Evolutionary conservation across 2,329 filamentous ascomycete species (phyloP).

Genomic region (Fusarium sp.): DNA sequence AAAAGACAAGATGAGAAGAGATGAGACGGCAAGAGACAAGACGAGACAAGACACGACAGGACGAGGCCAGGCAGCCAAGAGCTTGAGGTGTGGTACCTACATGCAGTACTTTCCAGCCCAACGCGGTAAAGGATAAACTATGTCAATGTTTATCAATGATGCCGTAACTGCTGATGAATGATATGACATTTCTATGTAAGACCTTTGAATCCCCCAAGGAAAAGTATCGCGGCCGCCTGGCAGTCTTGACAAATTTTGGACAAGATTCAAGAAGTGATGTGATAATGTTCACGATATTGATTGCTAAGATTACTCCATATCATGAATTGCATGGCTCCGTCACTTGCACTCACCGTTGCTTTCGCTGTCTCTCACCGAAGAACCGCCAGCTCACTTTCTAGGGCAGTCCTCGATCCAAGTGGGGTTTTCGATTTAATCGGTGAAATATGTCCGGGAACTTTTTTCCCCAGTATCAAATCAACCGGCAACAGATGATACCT

Average conservation of each 20-base stretch:
- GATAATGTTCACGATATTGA: slow-evolving; percentile 20
- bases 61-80: neutral
- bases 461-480: slow-evolving; percentile 14
- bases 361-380: slow-evolving; percentile 13
- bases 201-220: slow-evolving; percentile 2
- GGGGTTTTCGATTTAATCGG: slow-evolving; percentile 25
- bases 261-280: slow-evolving; percentile 18
- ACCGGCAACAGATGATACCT: slow-evolving; percentile 10
- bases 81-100: slow-evolving; percentile 28
- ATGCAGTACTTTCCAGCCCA: slow-evolving; percentile 25
- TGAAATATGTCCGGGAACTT: slow-evolving; percentile 27
- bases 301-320: slow-evolving; percentile 18
- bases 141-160: slow-evolving; percentile 43
- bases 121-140: slow-evolving; percentile 31
- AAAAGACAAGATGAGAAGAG: too few species aligned
- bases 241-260: slow-evolving; percentile 6
- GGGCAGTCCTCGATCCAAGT: slow-evolving; percentile 28
- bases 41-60: neutral
- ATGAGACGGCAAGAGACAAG: too few species aligned
- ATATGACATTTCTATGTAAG: slow-evolving; percentile 37
- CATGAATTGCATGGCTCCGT: neutral
- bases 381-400: slow-evolving; percentile 10
- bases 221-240: slow-evolving; percentile 7
- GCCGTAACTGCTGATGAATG: slow-evolving; percentile 41
- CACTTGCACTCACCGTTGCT: slow-evolving; percentile 7